Percentiles rank a stretch among this genome's conserved stretches.
phyloP scores from a whole-genome alignment of 2,329 filamentous ascomycete genomes.

The Botryosphaeria dothidea region DNA sequence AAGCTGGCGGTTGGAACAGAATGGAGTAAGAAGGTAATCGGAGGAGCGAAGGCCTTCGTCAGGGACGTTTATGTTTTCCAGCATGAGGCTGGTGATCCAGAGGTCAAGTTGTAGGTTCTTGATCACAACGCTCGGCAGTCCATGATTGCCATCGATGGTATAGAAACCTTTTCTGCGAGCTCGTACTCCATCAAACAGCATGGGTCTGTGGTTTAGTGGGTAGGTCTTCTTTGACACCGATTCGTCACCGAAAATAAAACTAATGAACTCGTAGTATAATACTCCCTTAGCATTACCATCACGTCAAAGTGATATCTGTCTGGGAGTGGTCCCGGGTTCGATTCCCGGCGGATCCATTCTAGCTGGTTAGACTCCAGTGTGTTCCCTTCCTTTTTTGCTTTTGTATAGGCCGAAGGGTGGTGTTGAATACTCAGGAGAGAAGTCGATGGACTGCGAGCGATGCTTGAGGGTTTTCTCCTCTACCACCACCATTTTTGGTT shows the following conservation, averaged over 20 bases:
- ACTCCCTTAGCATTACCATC: neutral
- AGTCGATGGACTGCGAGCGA: too few species aligned
- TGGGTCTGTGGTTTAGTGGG: slow-evolving; percentile 13
- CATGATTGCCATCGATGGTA: neutral
- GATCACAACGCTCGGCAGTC: neutral
- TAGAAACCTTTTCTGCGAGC: neutral
- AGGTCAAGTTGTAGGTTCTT: neutral
- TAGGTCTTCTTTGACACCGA: neutral
- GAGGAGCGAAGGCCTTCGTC: slow-evolving; percentile 9
- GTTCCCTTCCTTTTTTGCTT: neutral
- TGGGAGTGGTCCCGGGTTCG: slow-evolving; percentile 6
- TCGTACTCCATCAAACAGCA: neutral
- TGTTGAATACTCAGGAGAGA: neutral
- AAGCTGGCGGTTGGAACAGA: slow-evolving; percentile 23
- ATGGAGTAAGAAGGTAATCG: slow-evolving; percentile 29
- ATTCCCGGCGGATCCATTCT: slow-evolving; percentile 11
- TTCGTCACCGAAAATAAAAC: neutral
- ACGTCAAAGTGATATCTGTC: neutral
- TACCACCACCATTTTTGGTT: too few species aligned
- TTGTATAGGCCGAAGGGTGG: neutral
- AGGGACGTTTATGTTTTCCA: neutral
- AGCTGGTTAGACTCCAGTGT: too few species aligned
- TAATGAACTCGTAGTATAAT: neutral
- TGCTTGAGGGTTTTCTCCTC: neutral
- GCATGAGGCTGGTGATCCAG: neutral